Evolutionary conservation across 2,329 filamentous ascomycete species (phyloP), one percentile per base, ranked within the genome.

Genomic region (Pseudogymnoascus sp.): DNA sequence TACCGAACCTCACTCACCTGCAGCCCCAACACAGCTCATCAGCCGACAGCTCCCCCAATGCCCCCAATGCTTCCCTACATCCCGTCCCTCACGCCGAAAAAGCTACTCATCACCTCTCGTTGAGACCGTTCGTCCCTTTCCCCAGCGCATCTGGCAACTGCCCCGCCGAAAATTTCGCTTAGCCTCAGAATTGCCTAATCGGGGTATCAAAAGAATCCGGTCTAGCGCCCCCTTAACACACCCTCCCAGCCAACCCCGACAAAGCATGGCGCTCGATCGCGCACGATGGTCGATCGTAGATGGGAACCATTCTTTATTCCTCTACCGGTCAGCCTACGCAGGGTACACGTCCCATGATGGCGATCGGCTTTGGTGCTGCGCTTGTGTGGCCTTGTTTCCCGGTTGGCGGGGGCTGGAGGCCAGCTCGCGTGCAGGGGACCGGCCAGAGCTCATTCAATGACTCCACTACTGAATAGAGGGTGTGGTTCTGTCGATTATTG

Each of bases 121-220:
- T 50, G 44, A 50, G 44, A 50, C 44, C 21, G 21, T 50, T 3
- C 6, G 44, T 50, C 6, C 44, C 21, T 19, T 29, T 50, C 11
- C 6, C 11, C 14, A 3, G 44, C 24, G 44, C 21, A 50, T 50
- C 16, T 29, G 44, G 21, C 6, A 47, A 47, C 3, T n/a, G 11
- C 42, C 21, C 42, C 21, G 11, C 21, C 13, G n/a, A 50, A 50
- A 50, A 50, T 2, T 21, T 50, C 44, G 44, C 44, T 50, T 50
- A 50, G 24, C 44, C 44, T 50, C 44, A 50, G 14, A 29, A 50
- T 63, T 63, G 38, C 61, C 61, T 21, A 44, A 63, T 47, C 21
- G 61, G 61, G 50, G 61, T 63, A 40, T 63, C 47, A 63, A 63
- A 59, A 63, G 33, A 35, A 63, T 40, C 31, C 14, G 37, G 61